Evolutionary conservation across 225 moss, liverwort and hornwort genomes (phyloP), one percentile per base, ranked within the genome.

Genomic region (Pleurozium schreberi): DNA sequence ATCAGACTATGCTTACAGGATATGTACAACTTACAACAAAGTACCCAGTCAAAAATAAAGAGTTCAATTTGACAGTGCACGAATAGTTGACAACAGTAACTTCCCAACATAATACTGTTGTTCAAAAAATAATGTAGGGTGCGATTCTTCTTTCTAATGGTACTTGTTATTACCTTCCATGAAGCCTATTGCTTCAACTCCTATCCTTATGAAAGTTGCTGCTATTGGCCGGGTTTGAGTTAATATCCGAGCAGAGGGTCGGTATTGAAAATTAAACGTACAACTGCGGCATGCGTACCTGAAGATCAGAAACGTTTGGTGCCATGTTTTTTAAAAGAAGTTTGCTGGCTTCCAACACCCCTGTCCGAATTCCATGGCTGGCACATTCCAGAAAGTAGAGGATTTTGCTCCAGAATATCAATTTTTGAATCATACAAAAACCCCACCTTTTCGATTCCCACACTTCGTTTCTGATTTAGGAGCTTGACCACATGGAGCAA

Each of bases 331-430:
- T 92, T 13, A 94, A 75, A 45, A 92, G 73, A 68, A 91, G 91
- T 79, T 94, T 94, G 90, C 92, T 94, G 43, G 94, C 91, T 89
- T 94, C 92, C 74, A 92, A 84, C 43, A 94, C 92, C 43, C 94
- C 92, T 76, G 94, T 94, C 58, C 94, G 92, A 77, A 94, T 91
- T 75, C 94, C 94, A 87, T 94, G 92, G 64, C 94, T 94, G 92
- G 45, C 86, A 88, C 75, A 88, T 64, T 77, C 76, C 89, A 64
- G 23, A 88, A 83, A 68, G 8, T 28, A 34, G 31, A 82, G 58
- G 34, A 47, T 80, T 20, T 80, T 15, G 70, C 82, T 65, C 65
- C 89, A 82, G 30, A 45, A 74, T 38, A 75, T 57, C 38, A 66
- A 25, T 47, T 58, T 53, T 76, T 18, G 13, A 84, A 68, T 77